These are phyloP conservation scores for Gyrodon lividus DNA, from an alignment of 768 basidiomycete species.

Conservation along the genomic window DNA sequence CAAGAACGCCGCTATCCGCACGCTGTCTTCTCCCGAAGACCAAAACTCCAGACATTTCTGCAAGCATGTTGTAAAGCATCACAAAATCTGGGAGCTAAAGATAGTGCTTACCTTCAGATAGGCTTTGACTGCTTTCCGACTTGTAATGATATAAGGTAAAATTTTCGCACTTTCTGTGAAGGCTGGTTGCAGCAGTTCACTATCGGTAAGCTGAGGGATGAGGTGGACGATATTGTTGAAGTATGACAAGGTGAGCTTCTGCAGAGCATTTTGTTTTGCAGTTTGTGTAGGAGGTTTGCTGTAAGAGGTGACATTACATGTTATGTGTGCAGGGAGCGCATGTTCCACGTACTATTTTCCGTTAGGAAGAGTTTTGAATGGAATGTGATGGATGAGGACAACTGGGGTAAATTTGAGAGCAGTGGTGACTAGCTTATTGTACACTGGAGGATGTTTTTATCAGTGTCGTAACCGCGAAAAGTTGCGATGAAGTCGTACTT, in stretches of 20 bases:
- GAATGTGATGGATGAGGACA: conserved; percentile 81
- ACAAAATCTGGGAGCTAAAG: background rate
- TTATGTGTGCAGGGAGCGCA: background rate
- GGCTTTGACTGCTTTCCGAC: conserved; percentile 78
- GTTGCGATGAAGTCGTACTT: conserved; percentile 13
- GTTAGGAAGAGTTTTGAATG: conserved; percentile 76
- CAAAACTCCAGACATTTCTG: conserved; percentile 84
- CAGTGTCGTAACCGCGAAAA: background rate
- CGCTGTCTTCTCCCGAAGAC: conserved; percentile 77
- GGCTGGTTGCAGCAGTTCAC: conserved; percentile 64
- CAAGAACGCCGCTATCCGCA: conserved; percentile 84
- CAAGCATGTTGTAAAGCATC: background rate
- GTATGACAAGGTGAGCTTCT: conserved; percentile 85
- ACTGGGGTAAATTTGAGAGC: conserved; percentile 89
- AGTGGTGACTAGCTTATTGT: conserved; percentile 88
- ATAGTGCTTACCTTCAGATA: conserved; percentile 72
- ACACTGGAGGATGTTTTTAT: conserved; percentile 52
- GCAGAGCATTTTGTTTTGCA: conserved; percentile 76
- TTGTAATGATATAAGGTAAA: conserved; percentile 82
- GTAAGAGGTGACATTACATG: conserved; percentile 1
- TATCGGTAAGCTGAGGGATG: conserved; percentile 71
- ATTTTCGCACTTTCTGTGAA: conserved; percentile 85
- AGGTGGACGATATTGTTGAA: conserved; percentile 85
- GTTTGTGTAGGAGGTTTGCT: conserved; percentile 87
- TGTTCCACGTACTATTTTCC: conserved; percentile 76